A percentile compares a stretch with the other conserved stretches of the same genome.
phyloP scores from a whole-genome alignment of 1,139 yeast species.

The Sugiyamaella paludigena region DNA sequence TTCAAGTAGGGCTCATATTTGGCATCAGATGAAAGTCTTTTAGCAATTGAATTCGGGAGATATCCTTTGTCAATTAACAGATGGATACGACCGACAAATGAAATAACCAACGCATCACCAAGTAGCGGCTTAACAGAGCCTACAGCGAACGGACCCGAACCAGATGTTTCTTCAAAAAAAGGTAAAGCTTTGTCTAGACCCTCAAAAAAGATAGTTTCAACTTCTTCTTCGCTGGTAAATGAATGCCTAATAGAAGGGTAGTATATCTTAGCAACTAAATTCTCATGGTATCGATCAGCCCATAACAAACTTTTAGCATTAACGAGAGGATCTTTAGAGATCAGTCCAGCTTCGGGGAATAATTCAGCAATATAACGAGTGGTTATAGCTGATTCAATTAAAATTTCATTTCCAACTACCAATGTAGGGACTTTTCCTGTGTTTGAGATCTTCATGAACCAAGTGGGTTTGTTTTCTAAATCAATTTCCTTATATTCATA shows the following conservation, averaged over 20 bases:
- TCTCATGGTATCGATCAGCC: conserved; percentile 28
- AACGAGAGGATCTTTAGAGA: conserved; percentile 25
- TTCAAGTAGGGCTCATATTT: conserved; percentile 15
- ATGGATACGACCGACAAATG: conserved; percentile 17
- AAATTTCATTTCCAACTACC: conserved; percentile 25
- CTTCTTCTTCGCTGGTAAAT: conserved; percentile 8
- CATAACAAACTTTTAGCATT: conserved; percentile 27
- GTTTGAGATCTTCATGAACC: conserved; percentile 29
- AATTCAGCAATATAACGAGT: conserved; percentile 27
- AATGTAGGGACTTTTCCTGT: conserved; percentile 32
- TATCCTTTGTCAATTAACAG: conserved; percentile 13
- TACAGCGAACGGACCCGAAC: conserved; percentile 16
- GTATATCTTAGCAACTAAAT: conserved; percentile 5
- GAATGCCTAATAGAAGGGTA: conserved; percentile 11
- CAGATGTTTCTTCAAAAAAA: conserved; percentile 10
- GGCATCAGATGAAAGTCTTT: conserved; percentile 13
- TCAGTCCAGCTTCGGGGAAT: conserved; percentile 26
- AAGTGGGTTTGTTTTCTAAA: conserved; percentile 30
- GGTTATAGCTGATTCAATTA: conserved; percentile 29
- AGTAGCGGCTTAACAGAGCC: conserved; percentile 12
- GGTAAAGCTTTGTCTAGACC: conserved; percentile 17
- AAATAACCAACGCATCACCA: conserved; percentile 18
- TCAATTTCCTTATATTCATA: conserved; percentile 29
- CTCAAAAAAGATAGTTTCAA: conserved; percentile 13
- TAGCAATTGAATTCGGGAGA: conserved; percentile 11